Base-by-base conservation (phyloP, 306 rosid genomes). In the Trifolium fragiferum region DNA sequence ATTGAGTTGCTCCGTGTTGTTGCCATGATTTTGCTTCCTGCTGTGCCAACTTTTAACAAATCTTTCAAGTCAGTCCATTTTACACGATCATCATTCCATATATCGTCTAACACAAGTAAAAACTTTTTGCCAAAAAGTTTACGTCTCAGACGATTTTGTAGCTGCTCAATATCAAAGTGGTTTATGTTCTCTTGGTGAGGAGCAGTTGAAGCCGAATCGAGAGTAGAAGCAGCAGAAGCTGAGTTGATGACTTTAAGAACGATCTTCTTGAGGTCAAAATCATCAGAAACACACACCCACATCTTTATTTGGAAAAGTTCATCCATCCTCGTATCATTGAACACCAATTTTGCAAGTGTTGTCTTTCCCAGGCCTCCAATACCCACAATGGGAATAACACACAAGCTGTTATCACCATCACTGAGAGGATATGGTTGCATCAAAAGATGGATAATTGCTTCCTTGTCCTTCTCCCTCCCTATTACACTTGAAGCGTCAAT, bases 311-410 rank as follows among this genome's bases (percentile, higher is more conserved):
- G 30, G 15, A 53, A 53, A 53, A 10, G 8, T 33, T 33, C 8
- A 16, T 37, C 27, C n/a, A 63, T 25, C 30, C 47, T 37, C n/a
- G 5, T 2, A 37, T 63, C 68, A 37, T 63, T 63, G 49, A 37
- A 37, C 49, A 63, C 46, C 30, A 63, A 37, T 7, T 65, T 65
- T 37, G 70, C 70, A 19, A 38, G 70, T 10, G 70, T 19, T 10
- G 70, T 38, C 70, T 18, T 65, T 14, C 70, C 51, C 16, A 65
- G 2, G 11, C 70, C 70, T 38, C 70, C 51, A 65, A 65, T 65
- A 5, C 70, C 51, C 51, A 65, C 70, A 3, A 19, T 40, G 33
- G 51, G 70, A 65, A 65, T 0, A 65, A 65, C 70, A 65, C 70
- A 38, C 18, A 21, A 33, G 6, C 59, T 15, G 23, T 7, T 13